A percentile compares a stretch with the other conserved stretches of the same genome.
phyloP scores from a whole-genome alignment of 2,329 filamentous ascomycete species.

The Claviceps sp. region DNA sequence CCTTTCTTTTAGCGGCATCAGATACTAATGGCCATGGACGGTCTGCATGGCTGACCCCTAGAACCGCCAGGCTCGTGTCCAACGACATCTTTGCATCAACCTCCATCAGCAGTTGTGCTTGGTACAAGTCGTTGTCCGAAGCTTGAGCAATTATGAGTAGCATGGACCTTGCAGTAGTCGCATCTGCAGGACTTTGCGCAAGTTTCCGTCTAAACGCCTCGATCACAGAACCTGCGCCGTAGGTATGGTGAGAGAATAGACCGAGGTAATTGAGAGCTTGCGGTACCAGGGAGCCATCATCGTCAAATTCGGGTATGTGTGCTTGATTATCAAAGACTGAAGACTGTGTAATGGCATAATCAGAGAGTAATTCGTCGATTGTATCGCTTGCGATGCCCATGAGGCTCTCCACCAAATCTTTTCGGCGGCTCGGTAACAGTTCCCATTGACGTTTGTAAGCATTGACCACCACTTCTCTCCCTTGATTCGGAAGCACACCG shows the following conservation, averaged over 20 bases:
- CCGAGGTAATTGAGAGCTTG: slow-evolving; percentile 23
- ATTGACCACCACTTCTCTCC: slow-evolving; percentile 22
- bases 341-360: slow-evolving; percentile 25
- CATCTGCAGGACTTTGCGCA: slow-evolving; percentile 17
- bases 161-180: slow-evolving; percentile 19
- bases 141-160: slow-evolving; percentile 20
- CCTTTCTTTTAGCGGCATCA: slow-evolving; percentile 16
- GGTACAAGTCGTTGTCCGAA: slow-evolving; percentile 22
- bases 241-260: slow-evolving; percentile 21
- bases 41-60: slow-evolving; percentile 14
- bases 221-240: slow-evolving; percentile 21
- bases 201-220: slow-evolving; percentile 23
- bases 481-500: slow-evolving; percentile 24
- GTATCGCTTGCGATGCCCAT: slow-evolving; percentile 22
- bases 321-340: slow-evolving; percentile 26
- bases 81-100: slow-evolving; percentile 23
- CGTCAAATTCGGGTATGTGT: slow-evolving; percentile 13
- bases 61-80: slow-evolving; percentile 18
- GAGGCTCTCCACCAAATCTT: slow-evolving; percentile 19
- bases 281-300: slow-evolving; percentile 19
- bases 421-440: slow-evolving; percentile 17
- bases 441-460: slow-evolving; percentile 30
- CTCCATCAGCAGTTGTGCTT: slow-evolving; percentile 20
- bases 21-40: slow-evolving; percentile 14
- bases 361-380: slow-evolving; percentile 20